Conservation (phyloP, 805 yeast species). For the Ascoidea asiatica region DNA sequence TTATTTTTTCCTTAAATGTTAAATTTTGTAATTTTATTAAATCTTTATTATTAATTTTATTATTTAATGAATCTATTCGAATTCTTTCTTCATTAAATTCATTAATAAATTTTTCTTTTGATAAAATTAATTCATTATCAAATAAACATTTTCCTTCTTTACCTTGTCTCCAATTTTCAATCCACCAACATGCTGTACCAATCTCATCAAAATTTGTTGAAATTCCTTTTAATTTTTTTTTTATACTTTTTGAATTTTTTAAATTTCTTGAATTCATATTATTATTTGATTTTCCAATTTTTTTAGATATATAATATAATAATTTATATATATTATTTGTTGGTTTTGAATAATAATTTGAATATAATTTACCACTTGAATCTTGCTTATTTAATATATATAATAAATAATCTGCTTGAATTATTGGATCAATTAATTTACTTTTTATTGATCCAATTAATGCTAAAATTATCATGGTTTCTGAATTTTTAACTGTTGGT, state of each 20-base stretch:
- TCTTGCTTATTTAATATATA: conserved; percentile 58
- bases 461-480: conserved; percentile 63
- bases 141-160: conserved; percentile 21
- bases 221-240: conserved; percentile 15
- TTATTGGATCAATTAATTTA: conserved; percentile 64
- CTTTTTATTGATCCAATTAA: conserved; percentile 65
- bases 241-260: conserved; percentile 18
- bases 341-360: conserved; percentile 38
- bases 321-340: conserved; percentile 59
- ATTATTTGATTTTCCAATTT: conserved; percentile 15
- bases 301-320: conserved; percentile 32
- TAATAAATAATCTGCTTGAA: conserved; percentile 76
- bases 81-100: conserved; percentile 1
- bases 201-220: conserved; percentile 27
- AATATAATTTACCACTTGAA: conserved; percentile 22
- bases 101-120: conserved; percentile 4
- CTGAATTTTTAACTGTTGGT: conserved; percentile 52
- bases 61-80: background rate
- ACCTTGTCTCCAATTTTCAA: conserved; percentile 49
- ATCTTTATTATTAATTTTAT: too few species aligned
- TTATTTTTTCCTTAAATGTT: background rate
- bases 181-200: conserved; percentile 53
- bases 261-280: conserved; percentile 10
- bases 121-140: conserved; percentile 16
- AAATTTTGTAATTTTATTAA: too few species aligned